Evolutionary conservation across 805 yeast species (phyloP).

Genomic region (Ogataea trehaloabstinens): DNA sequence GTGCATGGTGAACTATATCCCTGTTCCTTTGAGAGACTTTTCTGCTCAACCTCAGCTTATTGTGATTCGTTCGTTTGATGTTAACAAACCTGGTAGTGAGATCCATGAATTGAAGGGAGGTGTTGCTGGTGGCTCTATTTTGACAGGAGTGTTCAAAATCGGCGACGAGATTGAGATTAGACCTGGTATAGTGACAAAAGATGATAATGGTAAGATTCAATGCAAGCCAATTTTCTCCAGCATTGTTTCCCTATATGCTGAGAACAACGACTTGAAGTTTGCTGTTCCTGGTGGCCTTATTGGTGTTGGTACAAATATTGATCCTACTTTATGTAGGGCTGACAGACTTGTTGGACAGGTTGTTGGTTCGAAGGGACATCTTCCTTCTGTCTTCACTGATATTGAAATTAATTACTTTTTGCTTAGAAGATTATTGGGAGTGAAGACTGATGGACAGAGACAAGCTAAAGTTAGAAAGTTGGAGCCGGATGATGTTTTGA

Average conservation of each 20-base stretch:
- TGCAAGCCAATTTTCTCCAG: constrained; percentile 95
- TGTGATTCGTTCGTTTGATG: constrained; percentile 97
- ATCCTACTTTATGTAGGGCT: constrained; percentile 98
- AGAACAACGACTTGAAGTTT: constrained; percentile 94
- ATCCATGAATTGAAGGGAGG: constrained; percentile 97
- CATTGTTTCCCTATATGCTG: constrained; percentile 93
- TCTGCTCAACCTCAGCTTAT: constrained; percentile 90
- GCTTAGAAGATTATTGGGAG: constrained; percentile 95
- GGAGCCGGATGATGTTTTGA: constrained; percentile 90
- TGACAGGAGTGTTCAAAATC: constrained; percentile 93
- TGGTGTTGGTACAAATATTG: constrained; percentile 99
- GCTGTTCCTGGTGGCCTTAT: constrained; percentile 99
- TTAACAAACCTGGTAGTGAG: constrained; percentile 98
- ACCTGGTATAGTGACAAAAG: constrained; percentile 98
- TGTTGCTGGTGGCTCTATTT: constrained; percentile 99
- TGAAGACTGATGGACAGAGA: constrained; percentile 95
- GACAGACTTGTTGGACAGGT: constrained; percentile 99
- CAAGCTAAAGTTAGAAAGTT: constrained; percentile 96
- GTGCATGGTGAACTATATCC: constrained; percentile 90
- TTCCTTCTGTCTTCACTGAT: constrained; percentile 95
- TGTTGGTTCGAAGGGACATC: constrained; percentile 93
- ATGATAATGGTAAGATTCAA: constrained; percentile 81
- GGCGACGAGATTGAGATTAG: constrained; percentile 99
- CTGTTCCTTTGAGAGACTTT: constrained; percentile 96
- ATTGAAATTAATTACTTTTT: constrained; percentile 96